Percentiles rank a stretch among this genome's conserved stretches.
phyloP scores from a whole-genome alignment of 2,329 filamentous ascomycete species.

The Scleromitrula shiraiana region DNA sequence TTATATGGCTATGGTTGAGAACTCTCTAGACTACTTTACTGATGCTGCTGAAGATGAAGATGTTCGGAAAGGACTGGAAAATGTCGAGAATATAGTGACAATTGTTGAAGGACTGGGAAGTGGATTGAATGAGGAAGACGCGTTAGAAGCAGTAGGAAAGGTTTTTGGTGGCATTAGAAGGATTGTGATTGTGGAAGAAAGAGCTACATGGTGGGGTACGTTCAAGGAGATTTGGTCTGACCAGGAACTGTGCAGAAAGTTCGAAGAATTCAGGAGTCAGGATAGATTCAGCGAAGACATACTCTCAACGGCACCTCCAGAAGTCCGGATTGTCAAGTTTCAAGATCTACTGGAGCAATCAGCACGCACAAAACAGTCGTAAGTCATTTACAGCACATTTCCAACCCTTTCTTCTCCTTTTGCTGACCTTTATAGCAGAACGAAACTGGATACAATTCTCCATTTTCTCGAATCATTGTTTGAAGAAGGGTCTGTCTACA shows the following conservation, averaged over 20 bases:
- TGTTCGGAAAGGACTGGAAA: not conserved
- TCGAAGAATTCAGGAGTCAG: not conserved
- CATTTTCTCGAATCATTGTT: constrained; percentile 1
- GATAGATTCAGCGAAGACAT: not conserved
- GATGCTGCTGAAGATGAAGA: not conserved
- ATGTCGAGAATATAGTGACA: not conserved
- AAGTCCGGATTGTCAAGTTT: constrained; percentile 5
- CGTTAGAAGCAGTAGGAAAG: not conserved
- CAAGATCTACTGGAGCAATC: not conserved
- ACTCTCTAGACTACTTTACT: not conserved
- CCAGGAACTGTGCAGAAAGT: not conserved
- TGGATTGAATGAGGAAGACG: not conserved
- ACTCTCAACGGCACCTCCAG: not conserved
- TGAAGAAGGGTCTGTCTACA: constrained; percentile 1
- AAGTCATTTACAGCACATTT: not conserved
- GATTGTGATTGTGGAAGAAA: not conserved
- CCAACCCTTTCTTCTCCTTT: not conserved
- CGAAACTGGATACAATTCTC: not conserved
- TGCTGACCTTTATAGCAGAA: not conserved
- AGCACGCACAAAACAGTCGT: not conserved
- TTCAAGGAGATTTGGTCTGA: constrained; percentile 8
- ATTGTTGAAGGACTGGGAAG: not conserved
- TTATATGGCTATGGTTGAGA: not conserved
- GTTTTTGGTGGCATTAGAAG: not conserved
- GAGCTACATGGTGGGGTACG: constrained; percentile 4